Evolutionary conservation across 2,329 filamentous ascomycete species (phyloP).

Genomic region (Fusarium anthophilum): DNA sequence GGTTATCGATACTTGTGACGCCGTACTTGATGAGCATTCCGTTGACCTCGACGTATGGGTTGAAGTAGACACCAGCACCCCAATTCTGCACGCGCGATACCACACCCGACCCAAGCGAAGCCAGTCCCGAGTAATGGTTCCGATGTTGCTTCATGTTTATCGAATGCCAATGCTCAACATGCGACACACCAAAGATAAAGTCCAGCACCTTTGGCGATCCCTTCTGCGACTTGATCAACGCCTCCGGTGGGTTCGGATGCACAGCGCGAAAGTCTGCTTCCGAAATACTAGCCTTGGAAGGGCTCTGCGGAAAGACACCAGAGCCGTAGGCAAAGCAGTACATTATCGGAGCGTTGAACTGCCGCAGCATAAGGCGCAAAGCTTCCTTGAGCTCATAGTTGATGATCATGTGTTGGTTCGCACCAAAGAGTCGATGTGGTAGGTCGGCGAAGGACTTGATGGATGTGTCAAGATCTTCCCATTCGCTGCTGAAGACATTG

Average conservation of each 20-base stretch:
- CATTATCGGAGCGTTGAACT: slow-evolving; percentile 91
- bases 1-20: slow-evolving; percentile 91
- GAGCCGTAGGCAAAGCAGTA: slow-evolving; percentile 99
- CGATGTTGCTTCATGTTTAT: slow-evolving; percentile 90
- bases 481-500: slow-evolving; percentile 53
- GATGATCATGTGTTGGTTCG: slow-evolving; percentile 96
- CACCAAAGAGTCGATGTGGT: slow-evolving; percentile 73
- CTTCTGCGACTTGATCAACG: slow-evolving; percentile 85
- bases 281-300: slow-evolving; percentile 61
- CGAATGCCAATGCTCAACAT: slow-evolving; percentile 96
- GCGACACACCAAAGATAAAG: slow-evolving; percentile 95
- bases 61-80: slow-evolving; percentile 97
- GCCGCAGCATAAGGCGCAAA: slow-evolving; percentile 85
- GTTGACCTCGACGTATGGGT: slow-evolving; percentile 93
- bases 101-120: slow-evolving; percentile 82
- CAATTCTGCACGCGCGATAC: slow-evolving; percentile 90
- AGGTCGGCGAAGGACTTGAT: slow-evolving; percentile 57
- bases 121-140: slow-evolving; percentile 90
- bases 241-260: slow-evolving; percentile 83
- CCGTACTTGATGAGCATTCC: slow-evolving; percentile 98
- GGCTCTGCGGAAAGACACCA: slow-evolving; percentile 88
- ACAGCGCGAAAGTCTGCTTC: slow-evolving; percentile 69
- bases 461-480: slow-evolving; percentile 55
- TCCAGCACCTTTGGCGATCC: slow-evolving; percentile 96
- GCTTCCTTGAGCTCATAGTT: slow-evolving; percentile 96